Percentiles rank a stretch among this genome's conserved stretches.
Evolutionary conservation across 2,329 filamentous ascomycete genomes (phyloP).

Genomic region (Ophioceras dolichostomum): DNA sequence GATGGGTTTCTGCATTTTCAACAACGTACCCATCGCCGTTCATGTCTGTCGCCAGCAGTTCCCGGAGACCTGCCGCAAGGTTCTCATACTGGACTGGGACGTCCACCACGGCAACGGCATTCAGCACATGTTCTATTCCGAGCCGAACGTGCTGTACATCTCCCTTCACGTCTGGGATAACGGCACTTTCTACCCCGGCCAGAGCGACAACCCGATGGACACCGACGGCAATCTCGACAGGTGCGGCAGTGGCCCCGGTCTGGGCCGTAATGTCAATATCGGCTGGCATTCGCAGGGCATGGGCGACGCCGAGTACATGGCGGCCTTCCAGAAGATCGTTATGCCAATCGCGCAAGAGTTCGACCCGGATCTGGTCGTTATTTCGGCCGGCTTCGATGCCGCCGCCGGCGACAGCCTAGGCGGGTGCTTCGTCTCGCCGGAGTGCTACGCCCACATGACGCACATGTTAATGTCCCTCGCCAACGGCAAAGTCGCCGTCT

Average conservation of each 20-base stretch:
- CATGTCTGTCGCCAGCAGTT: conserved; percentile 75
- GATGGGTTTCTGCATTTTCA: conserved; percentile 96
- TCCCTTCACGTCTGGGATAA: conserved; percentile 83
- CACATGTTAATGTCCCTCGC: conserved; percentile 97
- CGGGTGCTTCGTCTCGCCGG: conserved; percentile 80
- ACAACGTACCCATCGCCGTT: conserved; percentile 92
- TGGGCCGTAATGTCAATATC: conserved; percentile 55
- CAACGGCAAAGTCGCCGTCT: conserved; percentile 79
- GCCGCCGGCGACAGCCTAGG: conserved; percentile 88
- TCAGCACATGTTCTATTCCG: conserved; percentile 90
- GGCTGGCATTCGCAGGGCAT: conserved; percentile 62
- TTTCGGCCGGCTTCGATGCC: conserved; percentile 92
- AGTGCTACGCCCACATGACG: conserved; percentile 96
- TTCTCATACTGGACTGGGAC: conserved; percentile 89
- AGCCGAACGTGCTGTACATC: conserved; percentile 91
- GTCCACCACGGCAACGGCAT: conserved; percentile 80
- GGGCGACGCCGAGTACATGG: conserved; percentile 95
- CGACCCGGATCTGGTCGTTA: conserved; percentile 84
- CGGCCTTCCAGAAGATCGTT: conserved; percentile 87
- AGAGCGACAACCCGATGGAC: conserved; percentile 40
- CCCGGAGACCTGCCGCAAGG: conserved; percentile 69
- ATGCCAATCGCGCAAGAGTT: conserved; percentile 96
- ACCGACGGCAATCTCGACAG: conserved; percentile 51
- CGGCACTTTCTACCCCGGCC: conserved; percentile 74
- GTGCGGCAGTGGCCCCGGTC: conserved; percentile 39